Evolutionary conservation across 768 basidiomycete species (phyloP).

Genomic region (Lanmaoa pseudosensibilis): DNA sequence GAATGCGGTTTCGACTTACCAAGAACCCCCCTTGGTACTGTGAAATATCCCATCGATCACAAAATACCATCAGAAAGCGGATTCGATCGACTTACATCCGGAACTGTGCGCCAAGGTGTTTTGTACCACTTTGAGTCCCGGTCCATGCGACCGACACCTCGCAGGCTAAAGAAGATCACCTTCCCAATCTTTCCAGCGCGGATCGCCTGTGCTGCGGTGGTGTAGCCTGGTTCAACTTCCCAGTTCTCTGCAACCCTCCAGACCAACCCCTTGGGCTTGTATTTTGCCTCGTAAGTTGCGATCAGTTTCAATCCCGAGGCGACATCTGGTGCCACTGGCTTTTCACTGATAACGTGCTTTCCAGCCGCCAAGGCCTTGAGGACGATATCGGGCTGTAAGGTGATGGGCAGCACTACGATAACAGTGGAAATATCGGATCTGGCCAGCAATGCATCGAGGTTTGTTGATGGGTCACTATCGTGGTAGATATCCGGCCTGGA

Average conservation of each 20-base stretch:
- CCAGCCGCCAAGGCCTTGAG: slow-evolving; percentile 65
- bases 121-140: slow-evolving; percentile 74
- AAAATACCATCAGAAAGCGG: background rate
- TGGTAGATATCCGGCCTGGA: slow-evolving; percentile 52
- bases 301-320: slow-evolving; percentile 63
- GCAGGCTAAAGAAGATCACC: slow-evolving; percentile 63
- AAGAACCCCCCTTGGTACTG: slow-evolving; percentile 83
- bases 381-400: slow-evolving; percentile 67
- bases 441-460: slow-evolving; percentile 63
- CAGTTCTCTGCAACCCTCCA: slow-evolving; percentile 85
- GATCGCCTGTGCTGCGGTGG: slow-evolving; percentile 46
- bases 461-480: slow-evolving; percentile 45
- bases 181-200: slow-evolving; percentile 67
- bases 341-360: slow-evolving; percentile 89
- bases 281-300: slow-evolving; percentile 60
- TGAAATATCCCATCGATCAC: background rate
- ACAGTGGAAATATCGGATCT: slow-evolving; percentile 72
- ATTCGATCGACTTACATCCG: slow-evolving; percentile 55
- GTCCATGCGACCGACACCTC: slow-evolving; percentile 53
- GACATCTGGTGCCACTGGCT: slow-evolving; percentile 78
- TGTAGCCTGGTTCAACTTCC: slow-evolving; percentile 62
- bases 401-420: slow-evolving; percentile 76
- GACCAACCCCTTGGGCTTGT: slow-evolving; percentile 64
- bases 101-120: slow-evolving; percentile 80
- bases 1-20: slow-evolving; percentile 43